Evolutionary conservation across 2,329 filamentous ascomycete species (phyloP).

Genomic region (Penicillium sp.): DNA sequence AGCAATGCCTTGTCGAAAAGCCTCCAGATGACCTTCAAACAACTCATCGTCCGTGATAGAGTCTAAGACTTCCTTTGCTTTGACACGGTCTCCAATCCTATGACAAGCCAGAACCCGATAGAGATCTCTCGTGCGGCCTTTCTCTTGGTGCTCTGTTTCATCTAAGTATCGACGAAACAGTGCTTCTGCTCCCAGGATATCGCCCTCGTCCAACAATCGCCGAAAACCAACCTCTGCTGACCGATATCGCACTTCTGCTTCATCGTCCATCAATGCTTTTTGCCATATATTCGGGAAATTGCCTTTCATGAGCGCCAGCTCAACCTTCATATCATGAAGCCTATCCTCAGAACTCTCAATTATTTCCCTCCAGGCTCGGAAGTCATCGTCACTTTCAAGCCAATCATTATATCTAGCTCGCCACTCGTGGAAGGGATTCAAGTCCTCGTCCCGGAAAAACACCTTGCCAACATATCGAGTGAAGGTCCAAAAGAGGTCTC

Average conservation of each 20-base stretch:
- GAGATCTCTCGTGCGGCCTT: constrained; percentile 10
- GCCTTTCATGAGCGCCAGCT: neutral
- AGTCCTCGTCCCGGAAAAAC: constrained; percentile 10
- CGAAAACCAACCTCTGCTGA: constrained; percentile 4
- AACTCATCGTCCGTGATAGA: constrained; percentile 19
- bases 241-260: constrained; percentile 1
- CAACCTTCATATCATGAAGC: neutral
- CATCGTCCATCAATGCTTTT: constrained; percentile 8
- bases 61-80: constrained; percentile 16
- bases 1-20: constrained; percentile 7
- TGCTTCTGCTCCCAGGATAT: constrained; percentile 9
- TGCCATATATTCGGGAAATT: constrained; percentile 12
- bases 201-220: constrained; percentile 8
- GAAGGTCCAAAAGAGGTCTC: constrained; percentile 12
- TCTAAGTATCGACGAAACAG: constrained; percentile 13
- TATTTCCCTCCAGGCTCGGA: neutral
- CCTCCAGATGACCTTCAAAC: constrained; percentile 13
- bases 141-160: constrained; percentile 6
- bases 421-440: constrained; percentile 10
- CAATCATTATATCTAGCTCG: constrained; percentile 4
- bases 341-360: neutral
- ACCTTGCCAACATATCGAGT: neutral
- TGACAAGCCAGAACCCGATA: constrained; percentile 19
- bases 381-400: constrained; percentile 10
- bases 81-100: constrained; percentile 16